These are phyloP conservation scores for Lactarius indigo DNA, from an alignment of 768 basidiomycete genomes.

Conservation along the genomic window DNA sequence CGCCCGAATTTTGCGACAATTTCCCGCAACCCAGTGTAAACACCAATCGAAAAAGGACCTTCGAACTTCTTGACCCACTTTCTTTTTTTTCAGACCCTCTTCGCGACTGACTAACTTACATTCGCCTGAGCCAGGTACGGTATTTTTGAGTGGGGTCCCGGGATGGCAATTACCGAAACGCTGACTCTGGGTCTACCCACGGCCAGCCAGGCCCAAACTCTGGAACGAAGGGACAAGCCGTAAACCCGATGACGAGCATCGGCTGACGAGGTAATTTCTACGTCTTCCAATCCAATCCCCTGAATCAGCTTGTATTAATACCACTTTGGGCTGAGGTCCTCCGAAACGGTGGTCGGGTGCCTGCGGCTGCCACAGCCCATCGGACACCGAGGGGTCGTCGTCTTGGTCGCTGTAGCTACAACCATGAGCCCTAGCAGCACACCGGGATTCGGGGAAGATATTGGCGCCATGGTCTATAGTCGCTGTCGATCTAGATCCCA, in stretches of 20 bases:
- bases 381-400: not conserved
- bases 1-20: too few relatives aligned
- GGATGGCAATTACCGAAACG: not conserved
- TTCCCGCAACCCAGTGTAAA: not conserved
- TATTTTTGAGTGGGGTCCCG: not conserved
- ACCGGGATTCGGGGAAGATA: not conserved
- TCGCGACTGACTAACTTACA: not conserved
- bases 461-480: not conserved
- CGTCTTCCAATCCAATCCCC: not conserved
- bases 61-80: not conserved
- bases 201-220: not conserved
- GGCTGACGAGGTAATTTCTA: not conserved
- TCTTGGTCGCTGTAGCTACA: not conserved
- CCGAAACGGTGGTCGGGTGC: not conserved
- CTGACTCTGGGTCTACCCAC: not conserved
- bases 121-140: not conserved
- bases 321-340: not conserved
- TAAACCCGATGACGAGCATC: not conserved
- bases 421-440: not conserved
- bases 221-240: not conserved
- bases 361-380: not conserved
- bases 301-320: not conserved
- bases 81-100: not conserved
- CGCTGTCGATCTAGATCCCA: not conserved
- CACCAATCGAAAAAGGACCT: not conserved